Evolutionary conservation across 1,284 basidiomycete genomes (phyloP), one percentile per base, ranked within the genome.

Genomic region (Leucoagaricus sp.): DNA sequence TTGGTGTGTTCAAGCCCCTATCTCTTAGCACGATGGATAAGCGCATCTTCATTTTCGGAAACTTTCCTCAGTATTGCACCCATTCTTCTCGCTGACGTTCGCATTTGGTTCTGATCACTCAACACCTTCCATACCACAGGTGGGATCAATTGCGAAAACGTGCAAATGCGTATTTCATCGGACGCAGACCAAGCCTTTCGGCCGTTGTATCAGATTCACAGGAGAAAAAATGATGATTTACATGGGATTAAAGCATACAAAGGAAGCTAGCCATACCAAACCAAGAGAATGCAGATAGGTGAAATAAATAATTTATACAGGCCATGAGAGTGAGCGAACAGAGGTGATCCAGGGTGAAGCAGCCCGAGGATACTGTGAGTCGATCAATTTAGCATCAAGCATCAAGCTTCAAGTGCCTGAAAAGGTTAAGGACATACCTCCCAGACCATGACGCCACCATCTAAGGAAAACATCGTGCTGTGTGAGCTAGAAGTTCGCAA

Each of bases 391-490:
- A 36, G 7, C 34, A 25, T 49, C 49, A 33, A 40, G 28, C 13
- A 15, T 48, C 33, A 38, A 41, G 21, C n/a, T 38, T 34, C 28
- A n/a, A 49, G 29, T 5, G 26, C 25, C 36, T 28, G 15, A 10
- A 8, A 13, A 21, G 33, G 49, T 13, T 49, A 13, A 33, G 7
- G 31, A 33, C 31, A 61, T n/a, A 77, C 77, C 71, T 80, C 66
- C 78, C 79, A 81, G 29, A 73, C 72, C 77, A 82, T 78, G 8
- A 72, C 77, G 47, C 85, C 86, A 12, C 67, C 86, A 60, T 74
- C 82, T 82, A 59, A 4, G 1, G 33, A 40, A 23, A n/a, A n/a
- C n/a, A n/a, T n/a, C n/a, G n/a, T n/a, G 54, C 9, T 21, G 13
- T 23, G 31, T 51, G 3, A 51, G 49, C 31, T 28, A 36, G 3